These are phyloP conservation scores for Taphrina sp. DNA, from an alignment of 1,139 yeast genomes.

Conservation along the genomic window DNA sequence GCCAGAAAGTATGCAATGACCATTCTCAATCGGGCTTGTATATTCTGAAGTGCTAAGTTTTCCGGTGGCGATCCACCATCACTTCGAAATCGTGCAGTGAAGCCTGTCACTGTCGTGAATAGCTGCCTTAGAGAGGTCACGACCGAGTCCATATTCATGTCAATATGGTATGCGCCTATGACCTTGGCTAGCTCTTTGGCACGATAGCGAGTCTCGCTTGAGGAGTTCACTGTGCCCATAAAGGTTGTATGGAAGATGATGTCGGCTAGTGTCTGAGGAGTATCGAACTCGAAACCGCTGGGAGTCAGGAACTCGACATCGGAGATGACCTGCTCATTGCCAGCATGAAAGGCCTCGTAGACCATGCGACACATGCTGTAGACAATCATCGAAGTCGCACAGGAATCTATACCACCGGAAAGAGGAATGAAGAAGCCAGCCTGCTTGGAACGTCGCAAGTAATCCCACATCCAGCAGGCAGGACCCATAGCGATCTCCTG, in stretches of 20 bases:
- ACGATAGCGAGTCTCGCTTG: conserved; percentile 76
- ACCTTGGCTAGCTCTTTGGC: conserved; percentile 73
- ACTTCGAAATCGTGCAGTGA: conserved; percentile 78
- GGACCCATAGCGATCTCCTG: conserved; percentile 98
- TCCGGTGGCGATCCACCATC: conserved; percentile 93
- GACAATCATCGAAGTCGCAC: conserved; percentile 94
- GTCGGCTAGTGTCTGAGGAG: conserved; percentile 47
- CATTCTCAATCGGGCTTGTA: conserved; percentile 95
- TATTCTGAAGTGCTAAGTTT: conserved; percentile 89
- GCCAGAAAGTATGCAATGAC: conserved; percentile 90
- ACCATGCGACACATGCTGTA: conserved; percentile 91
- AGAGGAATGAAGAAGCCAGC: conserved; percentile 91
- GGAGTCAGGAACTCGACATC: conserved; percentile 84
- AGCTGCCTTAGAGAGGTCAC: conserved; percentile 71
- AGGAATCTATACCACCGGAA: conserved; percentile 96
- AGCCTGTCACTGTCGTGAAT: conserved; percentile 87
- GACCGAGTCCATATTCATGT: conserved; percentile 82
- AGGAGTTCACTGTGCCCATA: conserved; percentile 95
- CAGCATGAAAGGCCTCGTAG: conserved; percentile 60
- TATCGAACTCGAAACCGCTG: conserved; percentile 53
- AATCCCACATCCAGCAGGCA: conserved; percentile 99
- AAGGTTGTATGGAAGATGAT: conserved; percentile 81
- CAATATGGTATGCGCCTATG: conserved; percentile 86
- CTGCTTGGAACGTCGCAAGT: conserved; percentile 79
- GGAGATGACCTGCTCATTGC: conserved; percentile 56